These are phyloP conservation scores for Diospyros kaki DNA, from an alignment of 148 eudicot species.

Conservation along the genomic window DNA sequence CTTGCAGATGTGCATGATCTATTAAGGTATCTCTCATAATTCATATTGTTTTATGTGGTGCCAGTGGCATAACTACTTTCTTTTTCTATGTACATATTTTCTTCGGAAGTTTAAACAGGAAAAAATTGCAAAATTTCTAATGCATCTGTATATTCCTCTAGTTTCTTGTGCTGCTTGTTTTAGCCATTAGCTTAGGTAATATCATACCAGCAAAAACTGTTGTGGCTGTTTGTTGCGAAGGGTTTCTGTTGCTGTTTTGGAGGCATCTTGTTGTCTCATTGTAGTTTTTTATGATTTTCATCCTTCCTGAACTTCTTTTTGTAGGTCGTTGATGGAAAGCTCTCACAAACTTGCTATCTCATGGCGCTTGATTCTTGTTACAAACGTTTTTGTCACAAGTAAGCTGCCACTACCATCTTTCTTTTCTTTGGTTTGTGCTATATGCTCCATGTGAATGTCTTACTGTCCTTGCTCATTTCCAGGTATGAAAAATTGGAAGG, in stretches of 20 bases:
- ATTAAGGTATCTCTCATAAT: neutral
- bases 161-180: neutral
- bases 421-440: neutral
- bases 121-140: neutral
- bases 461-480: constrained; percentile 9
- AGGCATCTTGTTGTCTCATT: neutral
- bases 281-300: constrained; percentile 20
- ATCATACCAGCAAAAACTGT: neutral
- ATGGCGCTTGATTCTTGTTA: constrained; percentile 91
- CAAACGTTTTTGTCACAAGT: constrained; percentile 61
- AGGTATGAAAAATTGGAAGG: constrained; percentile 79
- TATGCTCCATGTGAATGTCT: neutral
- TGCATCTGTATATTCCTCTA: neutral
- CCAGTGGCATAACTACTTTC: too few relatives aligned
- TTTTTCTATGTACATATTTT: constrained; percentile 1
- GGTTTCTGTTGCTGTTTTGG: neutral
- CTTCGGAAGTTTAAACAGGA: neutral
- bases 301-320: constrained; percentile 4
- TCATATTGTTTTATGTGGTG: neutral
- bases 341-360: constrained; percentile 87
- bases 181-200: neutral
- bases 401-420: constrained; percentile 15
- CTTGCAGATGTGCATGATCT: neutral
- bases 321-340: constrained; percentile 91
- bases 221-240: neutral